A percentile compares a stretch with the other conserved stretches of the same genome.
Evolutionary conservation across 2,329 filamentous ascomycete genomes (phyloP).

Genomic region (Aspergillus novoparasiticus): DNA sequence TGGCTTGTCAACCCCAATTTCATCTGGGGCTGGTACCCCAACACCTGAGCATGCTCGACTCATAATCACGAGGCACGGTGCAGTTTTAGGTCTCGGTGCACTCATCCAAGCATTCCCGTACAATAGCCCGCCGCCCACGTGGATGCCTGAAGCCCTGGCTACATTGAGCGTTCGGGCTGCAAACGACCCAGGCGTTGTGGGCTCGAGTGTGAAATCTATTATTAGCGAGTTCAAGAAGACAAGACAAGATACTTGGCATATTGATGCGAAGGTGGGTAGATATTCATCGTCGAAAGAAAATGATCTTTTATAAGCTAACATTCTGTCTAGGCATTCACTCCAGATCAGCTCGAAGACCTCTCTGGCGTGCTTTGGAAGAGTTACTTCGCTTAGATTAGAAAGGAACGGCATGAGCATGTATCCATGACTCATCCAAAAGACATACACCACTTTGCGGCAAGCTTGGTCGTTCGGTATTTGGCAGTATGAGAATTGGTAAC

Average conservation of each 20-base stretch:
- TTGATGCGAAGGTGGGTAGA: constrained; percentile 86
- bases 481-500: neutral
- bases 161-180: constrained; percentile 82
- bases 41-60: constrained; percentile 66
- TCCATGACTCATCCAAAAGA: neutral
- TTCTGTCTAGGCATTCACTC: constrained; percentile 68
- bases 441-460: neutral
- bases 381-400: constrained; percentile 75
- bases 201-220: constrained; percentile 92
- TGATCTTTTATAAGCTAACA: constrained; percentile 6
- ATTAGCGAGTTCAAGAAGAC: constrained; percentile 99
- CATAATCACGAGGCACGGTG: constrained; percentile 81
- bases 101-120: constrained; percentile 97
- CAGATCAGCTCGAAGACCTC: constrained; percentile 90
- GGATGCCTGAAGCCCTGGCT: constrained; percentile 92
- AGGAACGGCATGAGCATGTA: neutral
- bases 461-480: neutral
- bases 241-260: constrained; percentile 95
- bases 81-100: constrained; percentile 86
- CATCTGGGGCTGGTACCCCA: constrained; percentile 51
- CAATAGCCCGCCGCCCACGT: constrained; percentile 82
- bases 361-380: constrained; percentile 99
- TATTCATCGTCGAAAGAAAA: neutral
- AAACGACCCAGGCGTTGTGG: constrained; percentile 86
- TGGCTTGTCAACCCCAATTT: constrained; percentile 44